Evolutionary conservation across 1,284 basidiomycete genomes (phyloP).

Genomic region (Tranzscheliella williamsii): DNA sequence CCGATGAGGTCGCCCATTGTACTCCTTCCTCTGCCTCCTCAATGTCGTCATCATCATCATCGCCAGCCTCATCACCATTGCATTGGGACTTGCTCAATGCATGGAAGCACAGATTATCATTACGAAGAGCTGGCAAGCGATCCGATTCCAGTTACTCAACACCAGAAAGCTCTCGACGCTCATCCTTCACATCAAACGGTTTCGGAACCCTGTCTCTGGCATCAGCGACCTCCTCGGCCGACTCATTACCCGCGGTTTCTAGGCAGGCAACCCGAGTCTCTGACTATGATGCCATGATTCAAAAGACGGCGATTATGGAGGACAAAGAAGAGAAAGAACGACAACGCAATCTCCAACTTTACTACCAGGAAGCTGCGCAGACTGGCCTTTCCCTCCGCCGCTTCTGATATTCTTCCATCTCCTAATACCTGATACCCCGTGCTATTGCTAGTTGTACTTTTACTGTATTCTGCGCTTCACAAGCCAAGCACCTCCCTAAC

Average conservation of each 20-base stretch:
- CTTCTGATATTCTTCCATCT: slow-evolving; percentile 7
- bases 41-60: slow-evolving; percentile 1
- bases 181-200: slow-evolving; percentile 19
- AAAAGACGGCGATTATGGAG: slow-evolving; percentile 11
- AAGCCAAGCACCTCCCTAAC: background rate
- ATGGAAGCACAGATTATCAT: slow-evolving; percentile 10
- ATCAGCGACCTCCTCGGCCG: slow-evolving; percentile 21
- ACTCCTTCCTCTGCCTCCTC: slow-evolving; percentile 1
- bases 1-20: slow-evolving; percentile 7
- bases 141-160: slow-evolving; percentile 25
- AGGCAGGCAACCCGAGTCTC: slow-evolving; percentile 20
- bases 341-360: slow-evolving; percentile 15
- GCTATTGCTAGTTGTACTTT: background rate
- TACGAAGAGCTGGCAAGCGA: background rate
- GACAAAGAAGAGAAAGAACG: slow-evolving; percentile 15
- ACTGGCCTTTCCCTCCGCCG: slow-evolving; percentile 19
- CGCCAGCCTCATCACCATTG: background rate
- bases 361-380: slow-evolving; percentile 19
- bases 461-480: background rate
- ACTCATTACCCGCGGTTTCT: slow-evolving; percentile 28
- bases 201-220: slow-evolving; percentile 13
- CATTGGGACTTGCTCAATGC: slow-evolving; percentile 16
- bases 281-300: slow-evolving; percentile 26
- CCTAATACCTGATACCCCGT: background rate
- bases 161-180: slow-evolving; percentile 19